These are phyloP conservation scores for Theileria parva DNA, from an alignment of 169 alveolate genomes.

Conservation along the genomic window DNA sequence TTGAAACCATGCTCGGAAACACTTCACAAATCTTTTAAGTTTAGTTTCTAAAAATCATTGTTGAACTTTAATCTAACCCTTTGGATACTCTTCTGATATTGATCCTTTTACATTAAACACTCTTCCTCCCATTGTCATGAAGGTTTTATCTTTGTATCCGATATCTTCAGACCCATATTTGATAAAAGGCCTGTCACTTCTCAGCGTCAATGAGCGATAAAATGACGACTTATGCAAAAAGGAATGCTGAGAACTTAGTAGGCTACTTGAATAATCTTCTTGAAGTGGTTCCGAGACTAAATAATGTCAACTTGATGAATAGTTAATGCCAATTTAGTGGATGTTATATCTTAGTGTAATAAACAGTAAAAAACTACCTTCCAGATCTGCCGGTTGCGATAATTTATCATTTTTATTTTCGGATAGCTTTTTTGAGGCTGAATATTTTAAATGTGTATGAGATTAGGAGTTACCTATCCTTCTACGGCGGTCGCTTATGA, in stretches of 20 bases:
- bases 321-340: not conserved
- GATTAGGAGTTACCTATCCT: not conserved
- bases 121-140: not conserved
- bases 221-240: not conserved
- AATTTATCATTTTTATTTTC: too few species aligned
- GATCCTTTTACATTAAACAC: not conserved
- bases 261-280: not conserved
- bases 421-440: not conserved
- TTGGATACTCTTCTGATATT: not conserved
- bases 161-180: not conserved
- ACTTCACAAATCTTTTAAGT: constrained; percentile 8
- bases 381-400: not conserved
- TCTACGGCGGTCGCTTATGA: not conserved
- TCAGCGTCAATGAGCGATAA: not conserved
- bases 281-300: not conserved
- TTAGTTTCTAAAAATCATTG: not conserved
- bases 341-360: not conserved
- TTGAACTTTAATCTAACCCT: not conserved
- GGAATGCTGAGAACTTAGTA: not conserved
- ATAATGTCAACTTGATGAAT: not conserved
- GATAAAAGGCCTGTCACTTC: not conserved
- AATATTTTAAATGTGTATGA: not conserved
- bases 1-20: constrained; percentile 48
- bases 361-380: not conserved
- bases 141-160: not conserved